Evolutionary conservation across 805 yeast species (phyloP).

Genomic region (Metschnikowia similis): DNA sequence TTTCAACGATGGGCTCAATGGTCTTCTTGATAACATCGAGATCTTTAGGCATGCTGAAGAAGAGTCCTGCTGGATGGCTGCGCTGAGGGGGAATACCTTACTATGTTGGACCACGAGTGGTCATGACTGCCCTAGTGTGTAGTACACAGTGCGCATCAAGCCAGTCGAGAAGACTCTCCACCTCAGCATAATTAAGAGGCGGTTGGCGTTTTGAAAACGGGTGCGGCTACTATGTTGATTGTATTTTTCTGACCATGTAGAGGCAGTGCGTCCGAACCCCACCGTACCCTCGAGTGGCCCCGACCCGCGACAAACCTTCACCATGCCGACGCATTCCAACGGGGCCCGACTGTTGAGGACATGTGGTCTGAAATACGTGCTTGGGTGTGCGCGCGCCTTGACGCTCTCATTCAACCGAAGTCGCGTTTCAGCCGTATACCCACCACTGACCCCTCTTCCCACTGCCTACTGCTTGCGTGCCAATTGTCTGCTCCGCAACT

Average conservation of each 20-base stretch:
- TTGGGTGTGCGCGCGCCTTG: not conserved
- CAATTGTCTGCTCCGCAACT: not conserved
- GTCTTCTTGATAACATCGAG: slow-evolving; percentile 4
- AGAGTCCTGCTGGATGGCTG: no score
- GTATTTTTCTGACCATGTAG: no score
- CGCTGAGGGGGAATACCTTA: not conserved
- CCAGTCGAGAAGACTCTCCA: not conserved
- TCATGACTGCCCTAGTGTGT: not conserved
- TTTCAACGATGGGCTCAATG: slow-evolving; percentile 3
- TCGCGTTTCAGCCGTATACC: slow-evolving; percentile 3
- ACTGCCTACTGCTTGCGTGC: not conserved
- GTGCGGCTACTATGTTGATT: no score
- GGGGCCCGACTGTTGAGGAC: no score
- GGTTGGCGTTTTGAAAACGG: no score
- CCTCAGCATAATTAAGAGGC: no score
- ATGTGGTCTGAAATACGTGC: not conserved
- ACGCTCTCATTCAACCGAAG: not conserved
- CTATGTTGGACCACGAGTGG: not conserved
- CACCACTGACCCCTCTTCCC: not conserved
- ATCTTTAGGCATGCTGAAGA: slow-evolving; percentile 1
- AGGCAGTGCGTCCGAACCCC: no score
- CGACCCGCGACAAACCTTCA: no score
- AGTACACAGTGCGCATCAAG: not conserved
- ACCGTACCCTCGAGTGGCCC: no score
- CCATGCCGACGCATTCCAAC: no score